Evolutionary conservation across 495 filamentous ascomycete genomes (phyloP), one percentile per base, ranked within the genome.

Genomic region (Tuber brumale): DNA sequence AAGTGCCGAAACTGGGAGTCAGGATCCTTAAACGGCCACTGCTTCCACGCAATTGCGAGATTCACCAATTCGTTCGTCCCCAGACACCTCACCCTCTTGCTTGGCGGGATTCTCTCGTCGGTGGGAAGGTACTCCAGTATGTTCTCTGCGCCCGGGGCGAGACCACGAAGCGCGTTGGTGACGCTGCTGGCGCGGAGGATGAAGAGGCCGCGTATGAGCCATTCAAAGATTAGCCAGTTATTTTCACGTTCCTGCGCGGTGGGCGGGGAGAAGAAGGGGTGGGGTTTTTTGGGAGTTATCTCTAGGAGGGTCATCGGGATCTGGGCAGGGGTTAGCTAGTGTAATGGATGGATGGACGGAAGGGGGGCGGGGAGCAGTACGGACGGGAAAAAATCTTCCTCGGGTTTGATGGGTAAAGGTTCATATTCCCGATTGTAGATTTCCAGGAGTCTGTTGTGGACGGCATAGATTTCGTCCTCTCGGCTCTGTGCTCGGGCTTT

Each of bases 21-120:
- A 5, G 27, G 27, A 19, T 31, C 5, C 23, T 43, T 77, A 42
- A 89, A 91, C n/a, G 89, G 89, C 89, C 90, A 92, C 44, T 84
- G 81, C 82, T 86, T 83, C 86, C 87, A 92, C 18, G 85, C 85
- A 75, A 86, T 83, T 3, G 86, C 44, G 9, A 91, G 79, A 69
- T 87, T 86, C n/a, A 86, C 80, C 57, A 87, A 77, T 84, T 90
- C 87, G 37, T 76, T 76, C 73, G 81, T 75, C 35, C 82, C 86
- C 35, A 91, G 71, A 35, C 79, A 77, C n/a, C 90, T 80, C 23
- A 85, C 75, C 10, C 81, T 77, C 37, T 88, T 76, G 71, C 85
- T 48, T 70, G 74, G 72, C 23, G 77, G 23, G 70, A 84, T 84
- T 1, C 23, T 72, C 14, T 23, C 27, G 0, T 84, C 83, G 18